A percentile compares a stretch with the other conserved stretches of the same genome.
These are phyloP conservation scores for Penicillium expansum DNA, from an alignment of 2,329 filamentous ascomycete genomes.

Conservation along the genomic window DNA sequence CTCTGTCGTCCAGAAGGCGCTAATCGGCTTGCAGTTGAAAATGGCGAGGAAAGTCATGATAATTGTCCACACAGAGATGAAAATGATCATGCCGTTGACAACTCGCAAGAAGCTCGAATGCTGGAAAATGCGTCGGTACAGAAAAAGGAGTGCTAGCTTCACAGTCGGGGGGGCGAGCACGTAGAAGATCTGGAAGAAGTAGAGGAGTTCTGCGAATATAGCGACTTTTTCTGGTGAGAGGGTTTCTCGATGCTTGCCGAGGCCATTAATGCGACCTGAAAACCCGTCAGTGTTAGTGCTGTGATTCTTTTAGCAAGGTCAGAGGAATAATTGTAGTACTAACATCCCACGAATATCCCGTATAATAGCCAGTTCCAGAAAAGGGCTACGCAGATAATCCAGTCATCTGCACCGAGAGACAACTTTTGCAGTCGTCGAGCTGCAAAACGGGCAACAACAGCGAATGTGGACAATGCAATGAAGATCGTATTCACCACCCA, in stretches of 20 bases:
- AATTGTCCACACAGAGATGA: not conserved
- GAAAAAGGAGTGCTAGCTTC: slow-evolving; percentile 7
- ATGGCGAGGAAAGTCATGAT: slow-evolving; percentile 3
- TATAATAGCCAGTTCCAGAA: slow-evolving; percentile 1
- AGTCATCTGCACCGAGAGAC: slow-evolving; percentile 1
- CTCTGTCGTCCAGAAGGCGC: slow-evolving; percentile 3
- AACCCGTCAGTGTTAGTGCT: not conserved
- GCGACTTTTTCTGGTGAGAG: not conserved
- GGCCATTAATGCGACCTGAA: not conserved
- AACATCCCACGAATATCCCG: not conserved
- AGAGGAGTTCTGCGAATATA: slow-evolving; percentile 1
- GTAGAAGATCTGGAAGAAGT: slow-evolving; percentile 8
- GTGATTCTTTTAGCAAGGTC: too few relatives aligned
- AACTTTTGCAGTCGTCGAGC: not conserved
- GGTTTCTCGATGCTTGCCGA: not conserved
- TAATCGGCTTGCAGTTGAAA: slow-evolving; percentile 6
- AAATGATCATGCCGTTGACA: not conserved
- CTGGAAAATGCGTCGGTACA: slow-evolving; percentile 5
- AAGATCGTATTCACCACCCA: not conserved
- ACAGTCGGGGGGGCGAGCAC: not conserved
- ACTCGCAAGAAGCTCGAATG: not conserved
- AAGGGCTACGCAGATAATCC: slow-evolving; percentile 4
- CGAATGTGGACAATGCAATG: not conserved
- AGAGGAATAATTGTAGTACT: not conserved
- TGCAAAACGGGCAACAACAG: not conserved